These are phyloP conservation scores for Amanita inopinata DNA, from an alignment of 768 basidiomycete genomes.

Conservation along the genomic window DNA sequence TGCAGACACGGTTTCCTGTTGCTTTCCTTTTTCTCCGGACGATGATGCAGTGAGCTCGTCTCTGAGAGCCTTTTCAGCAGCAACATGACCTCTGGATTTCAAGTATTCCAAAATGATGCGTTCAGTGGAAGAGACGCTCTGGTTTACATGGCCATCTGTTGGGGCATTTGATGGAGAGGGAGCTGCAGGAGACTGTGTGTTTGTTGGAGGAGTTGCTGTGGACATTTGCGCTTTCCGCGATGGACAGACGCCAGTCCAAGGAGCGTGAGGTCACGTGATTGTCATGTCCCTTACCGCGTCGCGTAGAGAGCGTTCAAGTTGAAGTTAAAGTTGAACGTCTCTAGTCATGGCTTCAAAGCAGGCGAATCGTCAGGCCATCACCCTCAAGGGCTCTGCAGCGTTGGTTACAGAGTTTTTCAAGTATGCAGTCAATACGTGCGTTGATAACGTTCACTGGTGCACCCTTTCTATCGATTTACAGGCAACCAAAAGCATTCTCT, in stretches of 20 bases:
- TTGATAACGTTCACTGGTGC: conserved; percentile 10
- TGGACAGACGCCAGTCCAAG: conserved; percentile 5
- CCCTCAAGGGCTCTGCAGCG: conserved; percentile 88
- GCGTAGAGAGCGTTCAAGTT: too few relatives aligned
- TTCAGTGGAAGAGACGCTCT: conserved; percentile 29
- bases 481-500: conserved; percentile 83
- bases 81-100: conserved; percentile 34
- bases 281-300: conserved; percentile 16
- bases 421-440: conserved; percentile 95
- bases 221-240: conserved; percentile 14
- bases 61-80: conserved; percentile 40
- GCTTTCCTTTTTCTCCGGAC: conserved; percentile 35
- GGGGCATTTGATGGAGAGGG: conserved; percentile 36
- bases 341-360: conserved; percentile 33
- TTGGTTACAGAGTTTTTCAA: conserved; percentile 99
- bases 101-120: conserved; percentile 38
- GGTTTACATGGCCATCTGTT: conserved; percentile 21
- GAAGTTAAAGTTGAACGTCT: conserved; percentile 9
- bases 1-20: conserved; percentile 30
- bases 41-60: conserved; percentile 33
- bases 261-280: conserved; percentile 20
- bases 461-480: conserved; percentile 11
- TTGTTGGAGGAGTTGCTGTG: conserved; percentile 30
- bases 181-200: conserved; percentile 37
- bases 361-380: conserved; percentile 68